Percentiles rank a stretch among this genome's conserved stretches.
Conservation (phyloP, 2,329 filamentous ascomycete genomes). For the Fusarium denticulatum region DNA sequence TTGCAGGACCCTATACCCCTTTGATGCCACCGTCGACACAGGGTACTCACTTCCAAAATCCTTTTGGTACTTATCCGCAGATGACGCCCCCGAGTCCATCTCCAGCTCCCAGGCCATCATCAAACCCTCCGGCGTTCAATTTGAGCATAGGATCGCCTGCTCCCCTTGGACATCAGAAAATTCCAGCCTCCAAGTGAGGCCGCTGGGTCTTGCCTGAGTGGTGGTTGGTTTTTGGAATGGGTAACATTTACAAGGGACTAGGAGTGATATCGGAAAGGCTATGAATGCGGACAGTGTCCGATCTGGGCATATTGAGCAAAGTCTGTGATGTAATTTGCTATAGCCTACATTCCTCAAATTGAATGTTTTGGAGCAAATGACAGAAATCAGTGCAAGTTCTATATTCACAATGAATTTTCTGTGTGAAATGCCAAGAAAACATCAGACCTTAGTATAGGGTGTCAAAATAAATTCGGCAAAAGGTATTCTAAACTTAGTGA, state of each 20-base stretch:
- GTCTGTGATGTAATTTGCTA: background rate
- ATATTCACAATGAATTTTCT: too few relatives aligned
- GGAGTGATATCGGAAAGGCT: background rate
- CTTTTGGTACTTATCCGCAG: background rate
- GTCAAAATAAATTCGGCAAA: too few relatives aligned
- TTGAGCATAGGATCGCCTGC: background rate
- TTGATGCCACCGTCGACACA: background rate
- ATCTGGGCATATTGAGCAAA: background rate
- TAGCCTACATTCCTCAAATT: background rate
- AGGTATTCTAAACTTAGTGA: too few relatives aligned
- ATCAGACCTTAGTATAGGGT: too few relatives aligned
- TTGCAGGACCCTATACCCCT: background rate
- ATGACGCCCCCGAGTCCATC: conserved; percentile 37
- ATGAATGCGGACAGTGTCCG: background rate
- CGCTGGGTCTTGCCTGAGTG: too few relatives aligned
- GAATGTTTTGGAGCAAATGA: background rate
- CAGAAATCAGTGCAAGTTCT: background rate
- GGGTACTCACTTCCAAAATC: background rate
- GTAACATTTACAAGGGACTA: background rate
- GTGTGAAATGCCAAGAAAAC: background rate
- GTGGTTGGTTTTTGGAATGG: background rate
- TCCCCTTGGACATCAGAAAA: background rate
- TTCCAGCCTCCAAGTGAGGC: background rate
- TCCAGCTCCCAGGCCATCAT: conserved; percentile 23
- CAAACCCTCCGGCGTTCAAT: background rate